Evolutionary conservation across 805 yeast genomes (phyloP), one percentile per base, ranked within the genome.

Genomic region (Candida berthetii): DNA sequence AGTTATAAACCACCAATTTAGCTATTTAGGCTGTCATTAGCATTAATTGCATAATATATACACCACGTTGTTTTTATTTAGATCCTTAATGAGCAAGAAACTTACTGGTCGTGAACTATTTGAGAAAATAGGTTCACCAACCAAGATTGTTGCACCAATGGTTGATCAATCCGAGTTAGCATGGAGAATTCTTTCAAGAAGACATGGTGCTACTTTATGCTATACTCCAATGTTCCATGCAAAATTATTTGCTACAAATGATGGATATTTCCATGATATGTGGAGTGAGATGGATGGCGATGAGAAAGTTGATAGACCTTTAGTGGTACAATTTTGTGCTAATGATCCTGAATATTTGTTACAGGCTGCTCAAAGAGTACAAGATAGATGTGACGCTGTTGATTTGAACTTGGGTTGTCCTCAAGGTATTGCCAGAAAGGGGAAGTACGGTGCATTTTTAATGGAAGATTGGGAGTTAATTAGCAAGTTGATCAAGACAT

Each of bases 211-310:
- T 0, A 87, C 89, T 2, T 67, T 93, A 28, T 87, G 96, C 55
- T 93, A 91, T 55, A 86, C 98, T 0, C 99, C 99, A 3, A 93
- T 93, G 99, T 76, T 85, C 49, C 98, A 93, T 62, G 96, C 99
- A 3, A 72, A 89, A 38, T 65, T 90, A 31, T 93, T 93, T 64
- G 95, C 95, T 20, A 84, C 85, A 2, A 83, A 82, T 38, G 84
- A 80, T 45, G 85, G 85, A 52, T 93, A 93, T 57, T 70, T 98
- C 40, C 67, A 68, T 16, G 85, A 80, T 46, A 84, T 80, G 82
- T 79, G 86, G 78, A 71, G 77, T 44, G 68, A 74, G 10, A 52
- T 74, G 49, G 98, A 93, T 60, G 98, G 98, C 4, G 79, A 79
- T 47, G 57, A 61, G 6, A 64, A 67, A 2, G 48, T 65, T 1